A percentile compares a stretch with the other conserved stretches of the same genome.
Conservation (phyloP, 768 basidiomycete genomes). For the Lenzites betulinus region DNA sequence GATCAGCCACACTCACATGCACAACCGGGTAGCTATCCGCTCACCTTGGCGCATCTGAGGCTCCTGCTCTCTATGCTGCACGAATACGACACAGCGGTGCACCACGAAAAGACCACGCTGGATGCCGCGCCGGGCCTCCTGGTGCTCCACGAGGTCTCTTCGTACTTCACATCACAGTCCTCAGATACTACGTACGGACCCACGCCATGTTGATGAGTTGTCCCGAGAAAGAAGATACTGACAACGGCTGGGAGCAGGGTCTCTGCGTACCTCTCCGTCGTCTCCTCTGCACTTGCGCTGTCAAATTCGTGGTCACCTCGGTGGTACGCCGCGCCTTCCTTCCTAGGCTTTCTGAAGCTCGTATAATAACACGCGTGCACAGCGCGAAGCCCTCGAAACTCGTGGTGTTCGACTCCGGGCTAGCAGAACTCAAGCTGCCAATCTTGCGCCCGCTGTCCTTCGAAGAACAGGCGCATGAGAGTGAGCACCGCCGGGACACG, state of each 20-base stretch:
- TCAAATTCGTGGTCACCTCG: constrained; percentile 38
- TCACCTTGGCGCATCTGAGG: constrained; percentile 56
- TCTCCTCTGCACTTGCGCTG: constrained; percentile 48
- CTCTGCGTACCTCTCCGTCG: constrained; percentile 53
- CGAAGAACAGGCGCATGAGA: constrained; percentile 18
- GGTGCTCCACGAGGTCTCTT: constrained; percentile 61
- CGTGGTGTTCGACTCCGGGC: constrained; percentile 60
- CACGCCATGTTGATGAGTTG: not conserved
- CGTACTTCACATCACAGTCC: constrained; percentile 44
- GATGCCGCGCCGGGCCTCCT: constrained; percentile 50
- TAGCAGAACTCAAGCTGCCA: constrained; percentile 34
- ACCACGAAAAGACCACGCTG: constrained; percentile 38
- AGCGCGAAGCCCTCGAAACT: constrained; percentile 37
- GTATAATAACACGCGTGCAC: constrained; percentile 1
- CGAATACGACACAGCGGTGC: constrained; percentile 29
- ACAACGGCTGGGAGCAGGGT: constrained; percentile 36
- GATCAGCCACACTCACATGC: not conserved
- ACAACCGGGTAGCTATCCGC: constrained; percentile 57
- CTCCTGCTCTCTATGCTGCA: constrained; percentile 53
- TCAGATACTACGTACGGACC: constrained; percentile 25
- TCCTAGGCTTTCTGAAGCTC: constrained; percentile 3
- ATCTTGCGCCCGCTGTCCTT: constrained; percentile 25
- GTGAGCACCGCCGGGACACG: constrained; percentile 30
- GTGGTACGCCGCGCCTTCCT: constrained; percentile 25
- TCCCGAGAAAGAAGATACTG: constrained; percentile 12